Percentiles rank a stretch among this genome's conserved stretches.
Conservation (phyloP, 129 eudicot species). For the sunflower (Helianthus annuus) region DNA sequence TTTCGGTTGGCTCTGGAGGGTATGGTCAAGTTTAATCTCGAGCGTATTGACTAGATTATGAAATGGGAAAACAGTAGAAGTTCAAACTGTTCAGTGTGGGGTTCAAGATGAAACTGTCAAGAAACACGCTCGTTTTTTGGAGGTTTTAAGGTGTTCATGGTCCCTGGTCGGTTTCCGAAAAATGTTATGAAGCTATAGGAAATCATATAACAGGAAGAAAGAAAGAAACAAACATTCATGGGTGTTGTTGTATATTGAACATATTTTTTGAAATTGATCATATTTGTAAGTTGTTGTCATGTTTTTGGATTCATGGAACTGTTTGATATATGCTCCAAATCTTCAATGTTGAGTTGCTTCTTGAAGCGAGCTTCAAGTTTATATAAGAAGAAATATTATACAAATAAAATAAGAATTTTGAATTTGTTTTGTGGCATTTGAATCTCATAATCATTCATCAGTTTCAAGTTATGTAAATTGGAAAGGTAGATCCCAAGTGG, state of each 20-base stretch:
- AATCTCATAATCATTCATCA: no score
- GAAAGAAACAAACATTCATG: conserved; percentile 34
- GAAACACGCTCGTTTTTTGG: conserved; percentile 22
- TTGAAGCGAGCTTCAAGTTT: no score
- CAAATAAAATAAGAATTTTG: no score
- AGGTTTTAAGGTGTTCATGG: conserved; percentile 16
- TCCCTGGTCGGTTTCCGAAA: conserved; percentile 4
- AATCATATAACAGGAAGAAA: conserved; percentile 36
- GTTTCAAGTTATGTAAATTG: no score
- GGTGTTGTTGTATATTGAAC: conserved; percentile 36
- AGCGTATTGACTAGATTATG: conserved; percentile 56
- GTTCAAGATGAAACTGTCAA: conserved; percentile 17
- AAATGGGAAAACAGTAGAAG: no score
- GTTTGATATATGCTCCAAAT: not conserved
- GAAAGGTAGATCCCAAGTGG: no score
- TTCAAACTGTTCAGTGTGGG: conserved; percentile 4
- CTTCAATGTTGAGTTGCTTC: conserved; percentile 1
- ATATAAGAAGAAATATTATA: no score
- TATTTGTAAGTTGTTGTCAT: conserved; percentile 19
- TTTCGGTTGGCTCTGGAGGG: conserved; percentile 71
- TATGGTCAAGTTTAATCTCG: conserved; percentile 78
- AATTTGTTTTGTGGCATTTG: no score
- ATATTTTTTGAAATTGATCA: conserved; percentile 33
- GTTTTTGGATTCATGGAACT: conserved; percentile 4
- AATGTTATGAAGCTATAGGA: conserved; percentile 33